Base-by-base conservation (phyloP, 2,329 filamentous ascomycete genomes). In the Fusarium chuoi region DNA sequence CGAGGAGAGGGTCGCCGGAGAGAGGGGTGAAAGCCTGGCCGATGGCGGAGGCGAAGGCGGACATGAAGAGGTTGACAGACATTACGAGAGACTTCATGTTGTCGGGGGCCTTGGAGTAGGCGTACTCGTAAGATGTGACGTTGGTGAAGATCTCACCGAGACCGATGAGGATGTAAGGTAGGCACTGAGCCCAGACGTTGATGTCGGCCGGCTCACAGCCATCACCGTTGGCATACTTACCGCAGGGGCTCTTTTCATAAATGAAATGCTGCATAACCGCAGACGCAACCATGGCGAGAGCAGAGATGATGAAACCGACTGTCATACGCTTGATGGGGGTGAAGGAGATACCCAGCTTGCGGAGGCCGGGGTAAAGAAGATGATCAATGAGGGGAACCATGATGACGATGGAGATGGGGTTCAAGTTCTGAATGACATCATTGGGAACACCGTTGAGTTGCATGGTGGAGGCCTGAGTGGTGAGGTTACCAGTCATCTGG, bases 81-180 rank as follows among this genome's bases (percentile, higher is more conserved):
- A 89, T 87, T 76, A 95, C 92, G n/a, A 95, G 86, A 3, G 91
- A 93, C 74, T 92, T 91, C 93, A 95, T 95, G 84, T 94, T 94
- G 78, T 88, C 89, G 33, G 93, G 93, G 0, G 92, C 92, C 82
- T 94, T 94, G 80, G 91, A 91, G 84, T 91, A 95, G 39, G 93
- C 93, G 73, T 94, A 94, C 80, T 94, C 93, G 73, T 93, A 89
- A 3, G 90, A 90, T 22, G 87, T 88, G 66, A 88, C 86, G 77
- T 87, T 87, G 71, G 87, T 84, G 74, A 89, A 85, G 61, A 89
- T 87, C 81, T 89, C 87, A 14, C 87, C 84, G 8, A 88, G 78
- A 69, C 86, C 87, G 33, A 87, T 85, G 33, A 89, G 77, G 71
- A 88, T 83, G 78, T 88, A 87, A 26, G 87, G 85, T 17, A 88